Base-by-base conservation (phyloP, 176 grass and related monocot genomes). In the Eragrostis curvula region DNA sequence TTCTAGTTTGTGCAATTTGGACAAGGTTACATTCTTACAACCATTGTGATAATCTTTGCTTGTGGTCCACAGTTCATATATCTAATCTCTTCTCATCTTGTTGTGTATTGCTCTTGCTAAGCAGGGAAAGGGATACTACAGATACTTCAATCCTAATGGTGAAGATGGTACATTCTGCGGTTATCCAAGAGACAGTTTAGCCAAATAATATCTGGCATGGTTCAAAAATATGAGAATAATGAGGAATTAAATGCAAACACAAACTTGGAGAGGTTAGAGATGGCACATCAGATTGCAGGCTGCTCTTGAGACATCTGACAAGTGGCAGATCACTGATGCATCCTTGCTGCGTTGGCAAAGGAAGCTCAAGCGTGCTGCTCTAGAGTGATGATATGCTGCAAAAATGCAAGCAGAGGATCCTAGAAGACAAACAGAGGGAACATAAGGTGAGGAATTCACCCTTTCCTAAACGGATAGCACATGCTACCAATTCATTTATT, bases 311-410 rank as follows among this genome's bases (percentile, higher is more conserved):
- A 76, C 55, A 60, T 76, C 73, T 15, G 7, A 11, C 11, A 60
- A 44, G n/a, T 76, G 73, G 73, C 36, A 27, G 39, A 50, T 59
- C 55, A 18, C 53, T 43, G 74, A 45, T 27, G n/a, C 55, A 14
- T 42, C 20, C 30, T 58, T 75, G 32, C 0, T 15, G 32, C 3
- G 32, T 24, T 75, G 20, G 71, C 49, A 1, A 7, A 41, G 21
- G 18, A 58, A 42, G 32, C 6, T 75, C 32, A 25, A 58, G 36
- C 7, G 6, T 16, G 36, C 66, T 42, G 52, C 52, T 41, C 20
- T 41, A 39, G 50, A 74, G 51, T 0, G 29, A 74, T 23, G 18
- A 44, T 12, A 68, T 4, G 0, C 20, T 43, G 9, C 36, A 68
- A 9, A 44, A 6, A 23, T 73, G 48, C 47, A 53, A 36, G 47